Conservation (phyloP, 176 grass and related monocot genomes). For the Musa beccarii region DNA sequence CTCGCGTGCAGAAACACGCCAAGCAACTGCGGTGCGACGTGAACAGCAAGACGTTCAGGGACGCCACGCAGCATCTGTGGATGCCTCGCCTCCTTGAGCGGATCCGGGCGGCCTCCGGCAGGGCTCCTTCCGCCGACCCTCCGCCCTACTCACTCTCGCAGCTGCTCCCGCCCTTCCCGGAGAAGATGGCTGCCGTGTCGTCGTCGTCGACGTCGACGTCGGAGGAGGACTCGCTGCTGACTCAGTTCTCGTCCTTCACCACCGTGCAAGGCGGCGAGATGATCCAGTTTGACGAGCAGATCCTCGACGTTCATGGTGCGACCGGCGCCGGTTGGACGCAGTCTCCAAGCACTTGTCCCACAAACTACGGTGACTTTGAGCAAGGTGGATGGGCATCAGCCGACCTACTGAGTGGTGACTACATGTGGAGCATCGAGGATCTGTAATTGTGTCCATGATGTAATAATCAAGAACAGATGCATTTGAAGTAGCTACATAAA, state of each 20-base stretch:
- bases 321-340: background rate
- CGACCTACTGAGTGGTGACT: background rate
- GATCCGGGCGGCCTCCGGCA: background rate
- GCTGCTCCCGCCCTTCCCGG: background rate
- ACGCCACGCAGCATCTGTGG: background rate
- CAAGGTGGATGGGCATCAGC: background rate
- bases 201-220: background rate
- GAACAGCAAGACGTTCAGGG: too few species aligned
- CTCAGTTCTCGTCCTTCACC: too few species aligned
- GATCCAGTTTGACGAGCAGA: too few species aligned
- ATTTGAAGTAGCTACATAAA: too few species aligned
- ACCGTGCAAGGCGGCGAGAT: background rate
- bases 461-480: too few species aligned
- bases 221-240: background rate
- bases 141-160: background rate
- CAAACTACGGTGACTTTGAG: background rate
- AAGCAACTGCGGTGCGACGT: background rate
- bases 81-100: background rate
- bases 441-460: background rate
- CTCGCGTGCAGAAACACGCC: slow-evolving; percentile 7
- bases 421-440: background rate
- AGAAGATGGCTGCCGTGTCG: background rate
- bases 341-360: background rate
- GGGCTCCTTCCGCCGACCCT: background rate
- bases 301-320: background rate